These are phyloP conservation scores for Fraxinus platypoda DNA, from an alignment of 305 asterid species.

Conservation along the genomic window DNA sequence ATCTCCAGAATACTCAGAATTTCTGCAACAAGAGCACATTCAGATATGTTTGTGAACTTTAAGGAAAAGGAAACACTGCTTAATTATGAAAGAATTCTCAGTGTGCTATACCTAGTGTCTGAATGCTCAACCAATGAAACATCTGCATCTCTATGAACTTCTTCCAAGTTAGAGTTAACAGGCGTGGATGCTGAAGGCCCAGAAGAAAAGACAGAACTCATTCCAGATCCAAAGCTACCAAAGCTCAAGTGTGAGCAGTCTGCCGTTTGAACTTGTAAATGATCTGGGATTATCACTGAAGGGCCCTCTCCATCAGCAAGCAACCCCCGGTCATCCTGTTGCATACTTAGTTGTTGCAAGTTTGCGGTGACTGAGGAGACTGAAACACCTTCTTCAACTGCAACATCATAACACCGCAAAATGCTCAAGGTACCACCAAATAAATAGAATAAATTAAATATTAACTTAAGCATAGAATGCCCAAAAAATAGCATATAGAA, in stretches of 20 bases:
- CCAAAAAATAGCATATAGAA: neutral
- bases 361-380: constrained; percentile 60
- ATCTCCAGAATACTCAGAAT: constrained; percentile 67
- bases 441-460: neutral
- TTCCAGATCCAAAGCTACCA: constrained; percentile 75
- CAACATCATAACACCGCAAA: constrained; percentile 28
- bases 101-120: constrained; percentile 51
- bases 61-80: neutral
- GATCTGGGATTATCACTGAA: constrained; percentile 80
- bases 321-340: constrained; percentile 46
- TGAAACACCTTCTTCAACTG: constrained; percentile 60
- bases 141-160: constrained; percentile 45
- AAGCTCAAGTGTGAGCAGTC: constrained; percentile 89
- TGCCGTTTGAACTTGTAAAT: constrained; percentile 73
- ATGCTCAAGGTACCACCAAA: constrained; percentile 1
- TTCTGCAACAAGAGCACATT: constrained; percentile 46
- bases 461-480: neutral
- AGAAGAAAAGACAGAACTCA: constrained; percentile 26
- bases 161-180: constrained; percentile 51
- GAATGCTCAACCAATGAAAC: constrained; percentile 51
- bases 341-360: constrained; percentile 64
- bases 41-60: neutral
- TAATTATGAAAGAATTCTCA: neutral
- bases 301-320: constrained; percentile 56
- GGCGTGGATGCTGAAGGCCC: constrained; percentile 54